Evolutionary conservation across 2,329 filamentous ascomycete species (phyloP), one percentile per base, ranked within the genome.

Genomic region (Madurella mycetomatis): DNA sequence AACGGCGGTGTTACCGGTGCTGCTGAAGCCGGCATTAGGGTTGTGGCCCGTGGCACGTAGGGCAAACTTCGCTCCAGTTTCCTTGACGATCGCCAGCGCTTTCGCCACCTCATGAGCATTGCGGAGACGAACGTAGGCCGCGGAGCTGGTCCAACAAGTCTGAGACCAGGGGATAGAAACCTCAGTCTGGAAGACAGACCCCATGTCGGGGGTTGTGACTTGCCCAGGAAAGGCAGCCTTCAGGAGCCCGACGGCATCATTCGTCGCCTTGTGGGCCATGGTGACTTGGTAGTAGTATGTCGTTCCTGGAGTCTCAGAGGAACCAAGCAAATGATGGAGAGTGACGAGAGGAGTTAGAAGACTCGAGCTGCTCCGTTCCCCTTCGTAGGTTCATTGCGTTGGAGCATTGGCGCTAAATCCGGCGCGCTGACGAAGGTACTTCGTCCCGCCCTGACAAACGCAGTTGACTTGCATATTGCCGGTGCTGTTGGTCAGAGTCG

Each of bases 1-100:
- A 5, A 48, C 31, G 13, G 9, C 46, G 13, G 34, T 37, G 15
- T 48, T 31, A 2, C 19, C 17, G 15, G 46, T 25, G 32, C 46
- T 48, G 46, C 46, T 48, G 31, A 48, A 48, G 2, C 46, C 46
- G 9, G 46, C 16, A 13, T 48, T 48, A 8, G 46, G 46, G 15
- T 48, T 48, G 32, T 48, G 46, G 11, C 46, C 46, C 17, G 46
- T 48, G 17, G 31, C 32, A n/a, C 46, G 46, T 30, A 48, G 32
- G 3, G 17, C 46, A 5, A 48, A 48, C 12, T 40, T 40, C n/a
- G 32, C n/a, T 16, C 39, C 32, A 3, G 46, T 48, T 16, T 48
- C 39, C 32, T 32, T 48, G 17, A 48, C 39, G 13, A 48, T 48
- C 25, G 31, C 30, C 17, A 48, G 31, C 1, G 31, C 46, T 2